Conservation (phyloP, 352 stramenopile species). For the Nothophytophthora sp. region DNA sequence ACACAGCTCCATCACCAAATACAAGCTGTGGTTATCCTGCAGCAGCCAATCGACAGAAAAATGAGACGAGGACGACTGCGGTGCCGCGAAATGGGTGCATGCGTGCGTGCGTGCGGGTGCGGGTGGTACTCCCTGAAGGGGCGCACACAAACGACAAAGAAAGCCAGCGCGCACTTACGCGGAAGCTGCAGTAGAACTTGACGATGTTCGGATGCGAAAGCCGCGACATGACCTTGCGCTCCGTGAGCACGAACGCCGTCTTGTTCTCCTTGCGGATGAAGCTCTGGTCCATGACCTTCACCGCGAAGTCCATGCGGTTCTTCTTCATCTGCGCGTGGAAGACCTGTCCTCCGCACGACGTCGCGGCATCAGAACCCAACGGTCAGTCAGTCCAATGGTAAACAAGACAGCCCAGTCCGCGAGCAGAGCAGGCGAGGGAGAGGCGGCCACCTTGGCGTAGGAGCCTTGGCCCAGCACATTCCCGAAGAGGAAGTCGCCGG, state of each 20-base stretch:
- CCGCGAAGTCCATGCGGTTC: conserved; percentile 75
- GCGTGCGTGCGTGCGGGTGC: neutral
- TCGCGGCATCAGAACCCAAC: neutral
- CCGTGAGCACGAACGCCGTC: conserved; percentile 89
- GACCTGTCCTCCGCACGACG: conserved; percentile 40
- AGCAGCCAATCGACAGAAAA: conserved; percentile 12
- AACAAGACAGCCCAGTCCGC: neutral
- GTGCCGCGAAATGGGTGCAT: no score
- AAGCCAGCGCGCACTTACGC: conserved; percentile 41
- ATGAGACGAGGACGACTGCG: conserved; percentile 21
- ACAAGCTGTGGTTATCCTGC: conserved; percentile 87
- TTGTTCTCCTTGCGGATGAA: conserved; percentile 93
- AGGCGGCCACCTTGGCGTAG: conserved; percentile 72
- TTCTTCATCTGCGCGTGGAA: conserved; percentile 89
- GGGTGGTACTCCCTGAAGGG: neutral
- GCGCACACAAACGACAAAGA: neutral
- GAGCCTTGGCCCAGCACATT: conserved; percentile 85
- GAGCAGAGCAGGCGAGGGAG: neutral
- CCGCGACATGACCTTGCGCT: conserved; percentile 89
- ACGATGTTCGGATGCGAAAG: conserved; percentile 89
- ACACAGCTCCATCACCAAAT: conserved; percentile 89
- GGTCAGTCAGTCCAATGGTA: neutral
- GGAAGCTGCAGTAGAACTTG: conserved; percentile 90
- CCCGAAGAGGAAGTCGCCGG: conserved; percentile 87
- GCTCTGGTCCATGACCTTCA: conserved; percentile 93